Evolutionary conservation across 306 rosid species (phyloP).

Genomic region (Trifolium pratense): DNA sequence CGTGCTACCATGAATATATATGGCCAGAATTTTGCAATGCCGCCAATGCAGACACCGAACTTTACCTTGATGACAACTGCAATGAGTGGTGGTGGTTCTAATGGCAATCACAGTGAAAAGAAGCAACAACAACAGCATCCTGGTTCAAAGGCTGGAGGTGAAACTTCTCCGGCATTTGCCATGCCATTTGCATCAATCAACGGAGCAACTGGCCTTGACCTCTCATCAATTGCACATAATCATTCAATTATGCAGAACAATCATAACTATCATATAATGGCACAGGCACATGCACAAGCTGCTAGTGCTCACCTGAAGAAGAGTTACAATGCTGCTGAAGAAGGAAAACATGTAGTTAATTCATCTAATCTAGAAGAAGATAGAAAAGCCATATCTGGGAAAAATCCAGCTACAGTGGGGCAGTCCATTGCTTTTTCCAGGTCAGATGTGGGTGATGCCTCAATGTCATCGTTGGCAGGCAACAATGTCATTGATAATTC

Average conservation of each 20-base stretch:
- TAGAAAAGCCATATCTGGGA: conserved; percentile 61
- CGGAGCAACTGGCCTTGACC: conserved; percentile 77
- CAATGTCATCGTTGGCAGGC: conserved; percentile 52
- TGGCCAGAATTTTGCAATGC: conserved; percentile 77
- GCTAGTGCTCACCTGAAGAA: conserved; percentile 69
- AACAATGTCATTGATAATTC: conserved; percentile 78
- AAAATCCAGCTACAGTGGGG: conserved; percentile 60
- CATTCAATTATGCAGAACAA: conserved; percentile 63
- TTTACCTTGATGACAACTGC: conserved; percentile 79
- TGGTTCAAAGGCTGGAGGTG: conserved; percentile 66
- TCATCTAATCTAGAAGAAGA: conserved; percentile 75
- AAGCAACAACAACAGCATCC: conserved; percentile 67
- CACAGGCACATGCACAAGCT: conserved; percentile 67
- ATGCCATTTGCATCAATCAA: conserved; percentile 78
- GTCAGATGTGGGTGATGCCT: conserved; percentile 67
- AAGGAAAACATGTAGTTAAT: conserved; percentile 64
- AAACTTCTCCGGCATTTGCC: conserved; percentile 75
- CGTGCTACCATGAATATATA: conserved; percentile 69
- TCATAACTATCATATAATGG: conserved; percentile 64
- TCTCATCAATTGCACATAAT: conserved; percentile 68
- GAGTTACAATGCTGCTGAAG: conserved; percentile 63
- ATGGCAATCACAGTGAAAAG: conserved; percentile 66
- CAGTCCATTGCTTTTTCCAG: conserved; percentile 89
- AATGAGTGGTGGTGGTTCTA: conserved; percentile 48
- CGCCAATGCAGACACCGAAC: conserved; percentile 74